Percentiles rank a stretch among this genome's conserved stretches.
These are phyloP conservation scores for Tanozyma kutaoensis DNA, from an alignment of 805 yeast species.

Conservation along the genomic window DNA sequence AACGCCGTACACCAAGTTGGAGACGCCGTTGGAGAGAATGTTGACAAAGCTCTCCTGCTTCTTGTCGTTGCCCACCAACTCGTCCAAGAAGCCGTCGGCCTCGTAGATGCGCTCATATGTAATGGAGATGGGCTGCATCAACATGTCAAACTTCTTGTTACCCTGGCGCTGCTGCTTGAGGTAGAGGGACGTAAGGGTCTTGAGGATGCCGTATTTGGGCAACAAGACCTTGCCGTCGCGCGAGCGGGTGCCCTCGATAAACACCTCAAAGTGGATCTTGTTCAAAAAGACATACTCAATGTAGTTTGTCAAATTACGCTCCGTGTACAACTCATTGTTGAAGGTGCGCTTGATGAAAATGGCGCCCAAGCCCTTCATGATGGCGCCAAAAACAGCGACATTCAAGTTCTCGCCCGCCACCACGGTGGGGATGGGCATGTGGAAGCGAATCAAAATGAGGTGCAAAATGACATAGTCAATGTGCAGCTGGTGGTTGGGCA, in stretches of 20 bases:
- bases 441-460: constrained; percentile 37
- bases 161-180: constrained; percentile 18
- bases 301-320: constrained; percentile 31
- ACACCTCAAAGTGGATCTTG: constrained; percentile 42
- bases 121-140: constrained; percentile 41
- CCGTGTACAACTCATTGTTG: constrained; percentile 29
- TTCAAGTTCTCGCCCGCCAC: constrained; percentile 59
- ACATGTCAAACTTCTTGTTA: constrained; percentile 14
- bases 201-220: constrained; percentile 51
- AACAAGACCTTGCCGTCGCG: constrained; percentile 51
- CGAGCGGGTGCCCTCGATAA: constrained; percentile 55
- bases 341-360: constrained; percentile 41
- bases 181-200: constrained; percentile 34
- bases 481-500: constrained; percentile 54
- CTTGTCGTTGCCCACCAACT: constrained; percentile 44
- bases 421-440: constrained; percentile 40
- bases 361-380: constrained; percentile 40
- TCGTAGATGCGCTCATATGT: constrained; percentile 51
- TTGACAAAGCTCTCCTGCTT: constrained; percentile 33
- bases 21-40: constrained; percentile 22
- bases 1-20: constrained; percentile 11
- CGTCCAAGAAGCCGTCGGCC: constrained; percentile 38
- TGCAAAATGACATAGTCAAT: constrained; percentile 48
- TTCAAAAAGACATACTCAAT: constrained; percentile 34
- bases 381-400: constrained; percentile 39